Evolutionary conservation across 805 yeast genomes (phyloP).

Genomic region (Ogataea pini): DNA sequence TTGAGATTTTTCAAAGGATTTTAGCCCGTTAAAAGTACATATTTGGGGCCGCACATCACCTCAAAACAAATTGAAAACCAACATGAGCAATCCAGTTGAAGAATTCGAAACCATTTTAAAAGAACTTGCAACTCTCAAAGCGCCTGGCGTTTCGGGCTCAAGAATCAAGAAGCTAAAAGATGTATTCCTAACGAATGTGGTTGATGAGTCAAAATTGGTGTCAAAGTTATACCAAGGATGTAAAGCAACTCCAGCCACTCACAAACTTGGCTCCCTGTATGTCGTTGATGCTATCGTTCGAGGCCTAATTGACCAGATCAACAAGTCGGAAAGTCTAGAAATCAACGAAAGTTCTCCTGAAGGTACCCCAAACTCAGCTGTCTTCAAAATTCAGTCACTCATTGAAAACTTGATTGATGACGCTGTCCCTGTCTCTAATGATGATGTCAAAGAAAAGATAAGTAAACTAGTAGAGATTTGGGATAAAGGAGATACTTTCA

Average conservation of each 20-base stretch:
- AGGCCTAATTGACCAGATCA: constrained; percentile 70
- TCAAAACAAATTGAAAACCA: neutral
- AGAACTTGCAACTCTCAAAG: constrained; percentile 58
- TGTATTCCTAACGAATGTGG: constrained; percentile 68
- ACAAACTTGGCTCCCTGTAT: constrained; percentile 88
- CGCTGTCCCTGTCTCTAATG: constrained; percentile 53
- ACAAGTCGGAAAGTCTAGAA: constrained; percentile 54
- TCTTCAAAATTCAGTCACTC: constrained; percentile 60
- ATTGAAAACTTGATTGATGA: constrained; percentile 66
- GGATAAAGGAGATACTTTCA: constrained; percentile 83
- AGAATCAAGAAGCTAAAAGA: constrained; percentile 86
- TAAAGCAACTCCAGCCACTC: constrained; percentile 71
- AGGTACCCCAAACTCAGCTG: constrained; percentile 77
- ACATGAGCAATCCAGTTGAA: constrained; percentile 41
- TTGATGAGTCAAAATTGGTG: constrained; percentile 49
- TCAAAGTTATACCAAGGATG: constrained; percentile 63
- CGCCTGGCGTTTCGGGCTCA: constrained; percentile 95
- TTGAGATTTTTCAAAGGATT: neutral
- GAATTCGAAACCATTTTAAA: constrained; percentile 50
- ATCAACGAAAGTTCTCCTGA: constrained; percentile 53
- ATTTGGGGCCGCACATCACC: neutral
- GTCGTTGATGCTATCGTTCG: constrained; percentile 92
- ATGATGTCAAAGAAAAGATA: constrained; percentile 69
- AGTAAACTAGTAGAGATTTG: constrained; percentile 88
- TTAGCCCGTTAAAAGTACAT: constrained; percentile 2